A percentile compares a stretch with the other conserved stretches of the same genome.
phyloP scores from a whole-genome alignment of 2,329 filamentous ascomycete species.

The Fusarium virguliforme region DNA sequence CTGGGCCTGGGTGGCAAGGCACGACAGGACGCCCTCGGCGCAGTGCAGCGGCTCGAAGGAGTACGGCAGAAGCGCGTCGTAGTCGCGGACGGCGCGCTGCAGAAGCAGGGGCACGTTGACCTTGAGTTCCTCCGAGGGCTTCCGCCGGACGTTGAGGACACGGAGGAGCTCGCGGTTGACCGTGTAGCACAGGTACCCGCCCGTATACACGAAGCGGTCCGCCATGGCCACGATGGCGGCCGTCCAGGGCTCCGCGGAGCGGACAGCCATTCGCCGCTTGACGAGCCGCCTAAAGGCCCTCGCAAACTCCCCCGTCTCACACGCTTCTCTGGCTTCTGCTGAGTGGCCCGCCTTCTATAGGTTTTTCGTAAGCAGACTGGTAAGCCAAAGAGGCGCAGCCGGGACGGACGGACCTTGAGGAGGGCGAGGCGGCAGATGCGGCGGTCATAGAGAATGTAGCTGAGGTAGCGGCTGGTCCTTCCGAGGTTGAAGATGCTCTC shows the following conservation, averaged over 20 bases:
- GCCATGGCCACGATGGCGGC: slow-evolving; percentile 73
- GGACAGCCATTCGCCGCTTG: slow-evolving; percentile 73
- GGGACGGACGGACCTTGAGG: slow-evolving; percentile 66
- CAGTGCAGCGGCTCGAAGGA: slow-evolving; percentile 72
- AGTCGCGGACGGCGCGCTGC: slow-evolving; percentile 56
- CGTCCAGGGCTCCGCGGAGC: slow-evolving; percentile 74
- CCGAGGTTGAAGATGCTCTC: slow-evolving; percentile 73
- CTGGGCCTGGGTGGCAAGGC: slow-evolving; percentile 66
- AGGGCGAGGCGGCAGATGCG: slow-evolving; percentile 72
- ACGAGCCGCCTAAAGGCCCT: slow-evolving; percentile 69
- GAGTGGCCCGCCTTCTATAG: slow-evolving; percentile 45
- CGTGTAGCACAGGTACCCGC: slow-evolving; percentile 77
- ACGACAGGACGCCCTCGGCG: slow-evolving; percentile 70
- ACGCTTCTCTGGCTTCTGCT: slow-evolving; percentile 44
- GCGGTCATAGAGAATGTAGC: slow-evolving; percentile 67
- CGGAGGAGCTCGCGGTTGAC: slow-evolving; percentile 65
- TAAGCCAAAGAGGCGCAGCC: slow-evolving; percentile 11
- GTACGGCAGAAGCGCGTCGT: slow-evolving; percentile 57
- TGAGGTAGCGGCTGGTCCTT: slow-evolving; percentile 67
- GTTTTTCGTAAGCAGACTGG: slow-evolving; percentile 38
- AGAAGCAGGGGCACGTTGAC: slow-evolving; percentile 67
- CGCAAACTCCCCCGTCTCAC: slow-evolving; percentile 41
- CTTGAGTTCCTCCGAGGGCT: slow-evolving; percentile 67
- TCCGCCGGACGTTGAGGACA: slow-evolving; percentile 71
- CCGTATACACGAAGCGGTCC: slow-evolving; percentile 73